Evolutionary conservation across 129 eudicot genomes (phyloP).

Genomic region (Kitagawia praeruptora): DNA sequence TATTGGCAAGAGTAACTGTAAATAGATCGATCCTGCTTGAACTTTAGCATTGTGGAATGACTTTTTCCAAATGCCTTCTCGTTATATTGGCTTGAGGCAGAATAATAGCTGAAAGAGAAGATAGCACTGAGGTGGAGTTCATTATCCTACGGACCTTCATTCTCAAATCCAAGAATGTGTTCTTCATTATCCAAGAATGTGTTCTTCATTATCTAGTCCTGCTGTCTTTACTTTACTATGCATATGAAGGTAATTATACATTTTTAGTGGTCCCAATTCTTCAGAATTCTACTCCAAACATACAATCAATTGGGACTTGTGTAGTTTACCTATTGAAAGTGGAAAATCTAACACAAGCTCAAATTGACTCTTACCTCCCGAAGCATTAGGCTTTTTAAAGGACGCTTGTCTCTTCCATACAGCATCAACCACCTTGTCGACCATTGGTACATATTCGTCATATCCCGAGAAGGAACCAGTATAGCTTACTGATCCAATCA

Average conservation of each 20-base stretch:
- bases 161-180: neutral
- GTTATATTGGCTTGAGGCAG: neutral
- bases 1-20: neutral
- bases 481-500: constrained; percentile 50
- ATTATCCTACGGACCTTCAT: neutral
- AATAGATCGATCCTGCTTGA: neutral
- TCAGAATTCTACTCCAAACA: neutral
- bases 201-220: neutral
- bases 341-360: neutral
- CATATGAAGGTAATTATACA: neutral
- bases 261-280: neutral
- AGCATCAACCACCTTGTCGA: constrained; percentile 92
- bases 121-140: neutral
- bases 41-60: neutral
- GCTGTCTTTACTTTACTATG: neutral
- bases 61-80: neutral
- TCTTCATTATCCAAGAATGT: neutral
- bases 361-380: constrained; percentile 39
- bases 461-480: constrained; percentile 60
- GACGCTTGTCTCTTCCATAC: constrained; percentile 71
- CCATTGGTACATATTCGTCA: constrained; percentile 97
- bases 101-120: neutral
- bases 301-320: neutral
- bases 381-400: constrained; percentile 34
- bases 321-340: neutral